These are phyloP conservation scores for Diplosphaera chodatii DNA, from an alignment of 139 green algal species.

Conservation along the genomic window DNA sequence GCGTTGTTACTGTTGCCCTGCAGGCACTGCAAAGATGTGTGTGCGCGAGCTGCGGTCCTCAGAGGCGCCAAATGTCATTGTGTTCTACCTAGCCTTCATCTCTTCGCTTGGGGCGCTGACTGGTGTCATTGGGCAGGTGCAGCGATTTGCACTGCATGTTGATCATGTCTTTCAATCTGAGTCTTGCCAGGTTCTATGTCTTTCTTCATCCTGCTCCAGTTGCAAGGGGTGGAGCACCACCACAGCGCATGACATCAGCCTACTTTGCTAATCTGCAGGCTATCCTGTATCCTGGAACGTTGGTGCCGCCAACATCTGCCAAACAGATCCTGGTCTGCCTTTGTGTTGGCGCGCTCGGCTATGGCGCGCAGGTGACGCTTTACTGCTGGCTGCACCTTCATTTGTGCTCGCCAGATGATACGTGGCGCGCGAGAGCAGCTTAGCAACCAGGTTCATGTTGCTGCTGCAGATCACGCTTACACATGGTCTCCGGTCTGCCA, in stretches of 20 bases:
- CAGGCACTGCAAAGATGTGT: conserved; percentile 26
- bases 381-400: too few species aligned
- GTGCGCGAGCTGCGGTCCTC: conserved; percentile 23
- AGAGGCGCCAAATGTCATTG: conserved; percentile 20
- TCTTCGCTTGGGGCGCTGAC: conserved; percentile 14
- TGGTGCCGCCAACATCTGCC: not conserved
- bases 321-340: not conserved
- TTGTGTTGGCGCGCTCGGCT: not conserved
- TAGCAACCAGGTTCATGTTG: too few species aligned
- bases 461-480: conserved; percentile 37
- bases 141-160: too few species aligned
- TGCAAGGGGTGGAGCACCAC: too few species aligned
- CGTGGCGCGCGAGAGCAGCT: too few species aligned
- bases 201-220: too few species aligned
- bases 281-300: not conserved
- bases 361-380: not conserved
- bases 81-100: conserved; percentile 19
- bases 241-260: too few species aligned
- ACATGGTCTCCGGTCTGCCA: conserved; percentile 15
- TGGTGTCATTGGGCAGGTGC: not conserved
- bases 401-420: too few species aligned
- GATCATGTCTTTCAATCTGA: too few species aligned
- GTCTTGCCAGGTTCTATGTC: too few species aligned
- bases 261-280: too few species aligned
- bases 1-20: too few species aligned